Percentiles rank a stretch among this genome's conserved stretches.
phyloP scores from a whole-genome alignment of 2,329 filamentous ascomycete genomes.

The Colletotrichum limetticola region DNA sequence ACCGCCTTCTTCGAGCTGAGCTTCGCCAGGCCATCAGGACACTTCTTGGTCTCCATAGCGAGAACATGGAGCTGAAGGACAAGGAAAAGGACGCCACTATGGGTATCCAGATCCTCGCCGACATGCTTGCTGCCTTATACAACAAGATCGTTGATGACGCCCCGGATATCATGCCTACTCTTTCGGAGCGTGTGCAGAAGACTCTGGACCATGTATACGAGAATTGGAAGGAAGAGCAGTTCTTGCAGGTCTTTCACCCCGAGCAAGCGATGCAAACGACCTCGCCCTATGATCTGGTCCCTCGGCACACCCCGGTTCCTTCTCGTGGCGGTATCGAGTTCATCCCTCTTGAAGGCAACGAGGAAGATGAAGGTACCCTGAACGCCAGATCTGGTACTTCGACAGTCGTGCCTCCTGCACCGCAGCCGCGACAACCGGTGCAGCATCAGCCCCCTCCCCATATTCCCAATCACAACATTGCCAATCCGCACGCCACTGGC shows the following conservation, averaged over 20 bases:
- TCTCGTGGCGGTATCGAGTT: not conserved
- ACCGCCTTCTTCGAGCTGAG: not conserved
- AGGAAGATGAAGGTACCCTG: not conserved
- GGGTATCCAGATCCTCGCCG: not conserved
- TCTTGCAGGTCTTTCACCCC: not conserved
- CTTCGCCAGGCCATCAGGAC: not conserved
- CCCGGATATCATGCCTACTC: not conserved
- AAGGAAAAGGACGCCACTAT: not conserved
- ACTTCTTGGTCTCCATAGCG: too few relatives aligned
- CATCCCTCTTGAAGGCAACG: not conserved
- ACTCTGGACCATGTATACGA: not conserved
- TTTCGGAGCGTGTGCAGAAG: not conserved
- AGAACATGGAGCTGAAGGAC: too few relatives aligned
- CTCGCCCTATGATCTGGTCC: not conserved
- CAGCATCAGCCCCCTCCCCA: not conserved
- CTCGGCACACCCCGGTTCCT: not conserved
- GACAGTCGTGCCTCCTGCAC: not conserved
- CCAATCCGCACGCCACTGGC: not conserved
- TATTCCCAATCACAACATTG: not conserved
- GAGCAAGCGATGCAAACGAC: not conserved
- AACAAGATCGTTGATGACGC: not conserved
- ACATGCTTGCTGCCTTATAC: not conserved
- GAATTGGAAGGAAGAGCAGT: slow-evolving; percentile 15
- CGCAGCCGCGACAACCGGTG: not conserved
- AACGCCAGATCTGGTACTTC: not conserved